phyloP scores from a whole-genome alignment of 495 filamentous ascomycete species.

The Xylaria intraflava region DNA sequence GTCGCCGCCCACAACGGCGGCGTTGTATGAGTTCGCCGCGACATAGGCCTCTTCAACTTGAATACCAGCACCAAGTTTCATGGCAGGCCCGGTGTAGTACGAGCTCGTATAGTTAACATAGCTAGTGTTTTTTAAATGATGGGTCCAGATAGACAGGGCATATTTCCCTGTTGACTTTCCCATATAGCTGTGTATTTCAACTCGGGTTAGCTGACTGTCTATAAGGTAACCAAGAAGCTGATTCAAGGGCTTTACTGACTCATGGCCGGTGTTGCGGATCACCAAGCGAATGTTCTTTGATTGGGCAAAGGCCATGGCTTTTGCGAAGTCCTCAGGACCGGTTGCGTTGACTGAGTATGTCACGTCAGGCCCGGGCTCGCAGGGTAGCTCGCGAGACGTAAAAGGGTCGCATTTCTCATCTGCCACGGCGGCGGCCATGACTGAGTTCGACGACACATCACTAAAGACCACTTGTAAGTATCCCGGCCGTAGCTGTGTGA shows the following conservation, averaged over 20 bases:
- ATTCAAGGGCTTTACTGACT: neutral
- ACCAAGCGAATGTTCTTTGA: constrained; percentile 3
- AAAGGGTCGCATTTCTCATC: neutral
- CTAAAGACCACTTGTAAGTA: neutral
- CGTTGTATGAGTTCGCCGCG: constrained; percentile 31
- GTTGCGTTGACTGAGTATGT: neutral
- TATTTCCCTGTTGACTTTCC: constrained; percentile 46
- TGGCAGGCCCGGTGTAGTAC: constrained; percentile 38
- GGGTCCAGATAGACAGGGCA: constrained; percentile 45
- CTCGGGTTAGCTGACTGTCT: neutral
- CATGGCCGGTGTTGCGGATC: neutral
- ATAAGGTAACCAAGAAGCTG: too few species aligned
- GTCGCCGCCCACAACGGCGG: constrained; percentile 45
- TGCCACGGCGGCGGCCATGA: neutral
- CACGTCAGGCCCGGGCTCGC: neutral
- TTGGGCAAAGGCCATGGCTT: neutral
- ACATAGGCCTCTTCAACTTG: constrained; percentile 40
- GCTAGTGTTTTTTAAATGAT: constrained; percentile 38
- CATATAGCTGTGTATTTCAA: constrained; percentile 43
- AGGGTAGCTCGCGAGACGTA: neutral
- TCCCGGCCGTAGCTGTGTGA: neutral
- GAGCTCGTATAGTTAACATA: constrained; percentile 36
- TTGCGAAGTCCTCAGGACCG: neutral
- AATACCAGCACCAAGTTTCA: constrained; percentile 44
- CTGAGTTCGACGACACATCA: neutral